phyloP scores from a whole-genome alignment of 179 eudicot genomes.

The Beta macrorhiza region DNA sequence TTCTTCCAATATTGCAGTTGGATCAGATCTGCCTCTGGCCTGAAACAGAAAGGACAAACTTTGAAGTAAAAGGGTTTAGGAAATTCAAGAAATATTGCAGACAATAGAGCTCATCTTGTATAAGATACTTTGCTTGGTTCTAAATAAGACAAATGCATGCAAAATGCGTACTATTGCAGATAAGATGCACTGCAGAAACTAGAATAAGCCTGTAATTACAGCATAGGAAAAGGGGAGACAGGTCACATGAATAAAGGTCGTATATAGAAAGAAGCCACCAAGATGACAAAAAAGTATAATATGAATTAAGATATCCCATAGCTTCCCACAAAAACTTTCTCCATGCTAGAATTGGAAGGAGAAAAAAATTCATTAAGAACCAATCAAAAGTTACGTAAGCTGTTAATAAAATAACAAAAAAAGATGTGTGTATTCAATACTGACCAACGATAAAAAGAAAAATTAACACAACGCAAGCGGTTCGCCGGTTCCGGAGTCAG shows the following conservation, averaged over 20 bases:
- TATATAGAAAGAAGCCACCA: background rate
- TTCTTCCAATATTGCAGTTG: constrained; percentile 84
- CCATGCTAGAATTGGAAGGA: background rate
- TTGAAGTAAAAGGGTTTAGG: constrained; percentile 11
- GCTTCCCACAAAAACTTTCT: background rate
- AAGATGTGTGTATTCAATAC: background rate
- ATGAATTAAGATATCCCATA: background rate
- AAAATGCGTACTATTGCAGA: constrained; percentile 2
- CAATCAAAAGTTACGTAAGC: background rate
- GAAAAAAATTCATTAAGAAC: background rate
- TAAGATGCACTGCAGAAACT: background rate
- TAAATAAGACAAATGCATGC: background rate
- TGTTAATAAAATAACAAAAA: background rate
- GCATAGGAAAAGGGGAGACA: background rate
- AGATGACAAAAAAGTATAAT: background rate
- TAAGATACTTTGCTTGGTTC: background rate
- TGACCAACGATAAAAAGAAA: background rate
- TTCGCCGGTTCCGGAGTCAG: background rate
- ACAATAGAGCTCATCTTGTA: background rate
- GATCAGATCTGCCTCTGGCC: constrained; percentile 72
- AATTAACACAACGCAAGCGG: background rate
- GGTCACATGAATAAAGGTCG: background rate
- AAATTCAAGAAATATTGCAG: background rate
- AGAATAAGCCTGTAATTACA: background rate
- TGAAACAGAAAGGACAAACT: constrained; percentile 33